Evolutionary conservation across 2,329 filamentous ascomycete species (phyloP).

Genomic region (Chrysoporthe austroafricana): DNA sequence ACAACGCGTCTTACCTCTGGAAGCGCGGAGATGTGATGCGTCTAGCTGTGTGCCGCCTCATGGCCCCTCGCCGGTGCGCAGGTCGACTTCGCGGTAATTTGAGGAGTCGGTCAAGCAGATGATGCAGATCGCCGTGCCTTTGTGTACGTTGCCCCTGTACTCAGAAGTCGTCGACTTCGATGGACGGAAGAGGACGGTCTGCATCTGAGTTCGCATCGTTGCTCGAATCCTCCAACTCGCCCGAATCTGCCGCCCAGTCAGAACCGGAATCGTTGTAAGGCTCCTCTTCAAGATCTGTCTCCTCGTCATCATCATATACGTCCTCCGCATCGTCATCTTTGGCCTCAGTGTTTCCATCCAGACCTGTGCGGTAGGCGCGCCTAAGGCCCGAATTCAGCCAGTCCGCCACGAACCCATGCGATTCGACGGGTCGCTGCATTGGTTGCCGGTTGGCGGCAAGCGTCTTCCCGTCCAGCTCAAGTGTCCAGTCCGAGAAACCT

Average conservation of each 20-base stretch:
- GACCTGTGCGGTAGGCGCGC: not conserved
- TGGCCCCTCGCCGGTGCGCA: not conserved
- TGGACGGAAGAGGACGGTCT: not conserved
- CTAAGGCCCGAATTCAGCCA: conserved; percentile 4
- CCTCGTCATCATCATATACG: not conserved
- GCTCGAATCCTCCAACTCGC: not conserved
- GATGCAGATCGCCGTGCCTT: not conserved
- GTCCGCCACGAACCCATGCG: not conserved
- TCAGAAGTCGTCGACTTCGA: not conserved
- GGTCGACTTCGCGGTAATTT: not conserved
- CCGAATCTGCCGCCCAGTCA: not conserved
- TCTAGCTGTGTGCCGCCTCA: not conserved
- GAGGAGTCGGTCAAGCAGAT: not conserved
- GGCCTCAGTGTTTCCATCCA: not conserved
- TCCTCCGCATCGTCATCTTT: not conserved
- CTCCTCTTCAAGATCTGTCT: not conserved
- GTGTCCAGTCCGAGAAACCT: conserved; percentile 10
- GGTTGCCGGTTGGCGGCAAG: not conserved
- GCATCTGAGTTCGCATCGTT: not conserved
- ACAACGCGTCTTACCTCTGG: not conserved
- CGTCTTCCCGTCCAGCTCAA: conserved; percentile 1
- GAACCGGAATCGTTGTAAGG: not conserved
- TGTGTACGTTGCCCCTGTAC: not conserved
- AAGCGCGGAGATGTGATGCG: not conserved
- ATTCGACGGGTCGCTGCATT: not conserved